phyloP scores from a whole-genome alignment of 2,329 filamentous ascomycete genomes.

The Venturia aucupariae region DNA sequence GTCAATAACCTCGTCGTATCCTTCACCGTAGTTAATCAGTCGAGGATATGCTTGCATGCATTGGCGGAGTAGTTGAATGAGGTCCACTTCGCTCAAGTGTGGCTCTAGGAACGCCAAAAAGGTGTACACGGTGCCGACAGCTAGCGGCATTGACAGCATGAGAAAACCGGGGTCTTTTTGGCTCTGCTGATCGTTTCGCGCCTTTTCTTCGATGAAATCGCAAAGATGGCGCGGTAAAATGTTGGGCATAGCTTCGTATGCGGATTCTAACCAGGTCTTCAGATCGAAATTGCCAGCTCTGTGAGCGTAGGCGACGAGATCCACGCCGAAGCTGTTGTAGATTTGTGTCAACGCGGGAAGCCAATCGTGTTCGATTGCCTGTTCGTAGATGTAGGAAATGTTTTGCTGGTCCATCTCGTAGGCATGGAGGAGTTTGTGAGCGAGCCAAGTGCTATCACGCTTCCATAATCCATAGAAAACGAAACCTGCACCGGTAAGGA shows the following conservation, averaged over 20 bases:
- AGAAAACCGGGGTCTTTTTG: constrained; percentile 57
- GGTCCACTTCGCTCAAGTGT: constrained; percentile 53
- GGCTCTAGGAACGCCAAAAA: constrained; percentile 66
- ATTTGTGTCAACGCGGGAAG: constrained; percentile 70
- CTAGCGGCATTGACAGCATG: constrained; percentile 56
- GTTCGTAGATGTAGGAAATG: constrained; percentile 63
- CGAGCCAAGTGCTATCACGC: constrained; percentile 81
- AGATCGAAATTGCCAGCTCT: constrained; percentile 72
- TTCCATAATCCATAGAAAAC: constrained; percentile 88
- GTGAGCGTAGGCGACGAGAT: constrained; percentile 78
- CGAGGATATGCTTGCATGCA: constrained; percentile 91
- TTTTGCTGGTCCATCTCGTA: constrained; percentile 62
- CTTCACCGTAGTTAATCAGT: constrained; percentile 92
- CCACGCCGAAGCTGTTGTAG: constrained; percentile 75
- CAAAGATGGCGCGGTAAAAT: constrained; percentile 63
- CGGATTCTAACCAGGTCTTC: constrained; percentile 67
- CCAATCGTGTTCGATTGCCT: constrained; percentile 76
- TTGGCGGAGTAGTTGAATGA: constrained; percentile 72
- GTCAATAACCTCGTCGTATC: constrained; percentile 85
- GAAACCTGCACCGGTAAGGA: constrained; percentile 65
- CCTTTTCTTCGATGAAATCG: constrained; percentile 78
- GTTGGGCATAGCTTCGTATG: constrained; percentile 51
- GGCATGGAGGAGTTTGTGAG: constrained; percentile 65
- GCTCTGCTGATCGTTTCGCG: constrained; percentile 65
- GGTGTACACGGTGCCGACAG: constrained; percentile 75